phyloP scores from a whole-genome alignment of 129 eudicot species.

The Flaveria brownii region DNA sequence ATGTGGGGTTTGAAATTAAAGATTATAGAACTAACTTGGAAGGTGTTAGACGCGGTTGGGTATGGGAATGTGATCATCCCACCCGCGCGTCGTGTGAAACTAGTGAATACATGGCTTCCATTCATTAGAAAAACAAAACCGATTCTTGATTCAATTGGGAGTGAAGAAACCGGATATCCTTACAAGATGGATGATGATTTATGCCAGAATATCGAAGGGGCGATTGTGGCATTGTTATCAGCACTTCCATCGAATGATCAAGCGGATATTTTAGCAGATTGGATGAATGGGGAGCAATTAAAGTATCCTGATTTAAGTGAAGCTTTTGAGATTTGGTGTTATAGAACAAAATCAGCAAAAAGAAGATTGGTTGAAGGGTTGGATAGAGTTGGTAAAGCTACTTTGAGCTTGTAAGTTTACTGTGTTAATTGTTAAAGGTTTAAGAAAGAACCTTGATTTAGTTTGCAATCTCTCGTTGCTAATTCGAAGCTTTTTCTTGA shows the following conservation, averaged over 20 bases:
- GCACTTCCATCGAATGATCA: conserved; percentile 87
- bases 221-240: conserved; percentile 69
- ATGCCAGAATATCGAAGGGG: conserved; percentile 77
- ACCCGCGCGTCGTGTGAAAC: conserved; percentile 48
- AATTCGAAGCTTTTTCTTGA: conserved; percentile 26
- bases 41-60: conserved; percentile 89
- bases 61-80: conserved; percentile 83
- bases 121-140: conserved; percentile 70
- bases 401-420: conserved; percentile 50
- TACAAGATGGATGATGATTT: conserved; percentile 82
- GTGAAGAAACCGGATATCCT: conserved; percentile 42
- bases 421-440: conserved; percentile 14
- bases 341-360: conserved; percentile 86
- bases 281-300: conserved; percentile 66
- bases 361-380: conserved; percentile 76
- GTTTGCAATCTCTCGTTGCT: conserved; percentile 25
- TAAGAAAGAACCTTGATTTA: conserved; percentile 29
- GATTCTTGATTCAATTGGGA: conserved; percentile 52
- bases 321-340: conserved; percentile 97
- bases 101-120: conserved; percentile 73
- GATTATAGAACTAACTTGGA: conserved; percentile 61
- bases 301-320: conserved; percentile 85
- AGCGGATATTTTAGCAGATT: conserved; percentile 78
- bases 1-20: conserved; percentile 67
- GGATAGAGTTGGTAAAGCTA: conserved; percentile 54